Percentiles rank a stretch among this genome's conserved stretches.
Conservation (phyloP, 2,329 filamentous ascomycete species). For the Trichophyton mentagrophytes region DNA sequence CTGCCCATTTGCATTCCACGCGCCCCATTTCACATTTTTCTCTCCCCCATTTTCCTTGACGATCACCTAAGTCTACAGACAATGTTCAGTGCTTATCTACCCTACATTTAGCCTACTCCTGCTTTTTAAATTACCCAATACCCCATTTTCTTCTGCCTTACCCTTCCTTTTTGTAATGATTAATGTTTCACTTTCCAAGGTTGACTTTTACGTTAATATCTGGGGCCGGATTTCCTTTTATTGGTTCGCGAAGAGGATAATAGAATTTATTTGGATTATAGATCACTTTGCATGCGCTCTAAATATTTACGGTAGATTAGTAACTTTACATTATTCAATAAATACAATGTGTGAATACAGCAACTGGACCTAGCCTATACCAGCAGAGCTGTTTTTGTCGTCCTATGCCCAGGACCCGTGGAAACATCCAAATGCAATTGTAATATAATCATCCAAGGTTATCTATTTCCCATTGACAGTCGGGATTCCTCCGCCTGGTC, state of each 20-base stretch:
- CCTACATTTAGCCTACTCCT: neutral
- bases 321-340: neutral
- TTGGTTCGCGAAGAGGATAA: neutral
- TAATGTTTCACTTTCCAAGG: neutral
- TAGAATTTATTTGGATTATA: neutral
- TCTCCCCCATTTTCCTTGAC: neutral
- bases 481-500: neutral
- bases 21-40: neutral
- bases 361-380: neutral
- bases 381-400: no score
- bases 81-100: neutral
- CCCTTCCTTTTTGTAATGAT: neutral
- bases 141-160: neutral
- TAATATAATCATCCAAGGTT: no score
- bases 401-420: no score
- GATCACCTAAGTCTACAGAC: neutral
- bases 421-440: no score
- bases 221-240: neutral
- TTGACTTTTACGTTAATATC: neutral
- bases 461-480: no score
- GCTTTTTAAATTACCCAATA: neutral
- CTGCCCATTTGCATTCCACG: neutral
- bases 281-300: neutral
- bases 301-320: neutral
- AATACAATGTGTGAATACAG: neutral